Evolutionary conservation across 768 basidiomycete genomes (phyloP).

Genomic region (Boletus rubescentipes): DNA sequence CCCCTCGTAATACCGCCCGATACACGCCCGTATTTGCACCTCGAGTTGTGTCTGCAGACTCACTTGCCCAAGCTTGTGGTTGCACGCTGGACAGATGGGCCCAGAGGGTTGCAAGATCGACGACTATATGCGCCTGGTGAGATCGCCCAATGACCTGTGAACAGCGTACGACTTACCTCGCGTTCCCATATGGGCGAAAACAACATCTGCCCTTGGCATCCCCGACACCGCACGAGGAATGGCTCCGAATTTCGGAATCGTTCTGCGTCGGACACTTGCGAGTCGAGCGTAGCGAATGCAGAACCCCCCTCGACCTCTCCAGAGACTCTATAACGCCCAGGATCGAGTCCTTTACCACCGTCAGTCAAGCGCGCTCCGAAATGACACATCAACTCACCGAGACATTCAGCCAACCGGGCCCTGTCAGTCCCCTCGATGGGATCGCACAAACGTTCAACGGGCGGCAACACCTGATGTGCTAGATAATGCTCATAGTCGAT

Average conservation of each 20-base stretch:
- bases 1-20: conserved; percentile 82
- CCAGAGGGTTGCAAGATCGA: conserved; percentile 67
- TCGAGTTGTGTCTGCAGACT: conserved; percentile 87
- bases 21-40: conserved; percentile 73
- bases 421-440: conserved; percentile 96
- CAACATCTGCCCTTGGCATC: conserved; percentile 59
- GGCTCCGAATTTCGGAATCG: conserved; percentile 77
- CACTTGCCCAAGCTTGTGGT: conserved; percentile 46
- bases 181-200: conserved; percentile 63
- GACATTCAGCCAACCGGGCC: conserved; percentile 88
- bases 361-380: background rate
- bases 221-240: conserved; percentile 73
- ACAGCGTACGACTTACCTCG: conserved; percentile 41
- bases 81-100: conserved; percentile 69
- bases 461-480: conserved; percentile 88
- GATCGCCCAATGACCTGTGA: background rate
- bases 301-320: conserved; percentile 52
- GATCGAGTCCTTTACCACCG: conserved; percentile 49
- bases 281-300: conserved; percentile 78
- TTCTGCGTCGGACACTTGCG: conserved; percentile 84
- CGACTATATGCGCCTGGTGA: conserved; percentile 42
- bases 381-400: conserved; percentile 54
- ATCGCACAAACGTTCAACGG: conserved; percentile 93
- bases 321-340: conserved; percentile 50
- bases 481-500: conserved; percentile 94